These are phyloP conservation scores for Fusarium musae DNA, from an alignment of 2,329 filamentous ascomycete species.

Conservation along the genomic window DNA sequence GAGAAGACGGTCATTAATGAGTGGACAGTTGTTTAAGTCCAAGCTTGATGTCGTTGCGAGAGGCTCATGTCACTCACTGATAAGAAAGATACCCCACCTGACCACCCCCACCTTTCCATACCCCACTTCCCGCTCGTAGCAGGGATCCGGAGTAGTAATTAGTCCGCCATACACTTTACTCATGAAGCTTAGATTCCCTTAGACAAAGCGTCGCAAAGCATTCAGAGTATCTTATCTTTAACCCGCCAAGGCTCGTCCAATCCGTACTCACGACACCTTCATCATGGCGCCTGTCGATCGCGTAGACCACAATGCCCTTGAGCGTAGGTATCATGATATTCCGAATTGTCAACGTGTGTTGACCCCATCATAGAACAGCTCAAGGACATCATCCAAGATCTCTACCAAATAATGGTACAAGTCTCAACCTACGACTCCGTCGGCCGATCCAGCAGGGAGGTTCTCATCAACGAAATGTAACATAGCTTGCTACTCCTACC, in stretches of 20 bases:
- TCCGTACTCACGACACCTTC: background rate
- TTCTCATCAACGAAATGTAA: conserved; percentile 65
- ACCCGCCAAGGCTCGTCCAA: background rate
- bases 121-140: conserved; percentile 22
- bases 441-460: conserved; percentile 63
- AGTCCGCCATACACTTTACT: conserved; percentile 1
- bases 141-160: conserved; percentile 25
- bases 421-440: conserved; percentile 69
- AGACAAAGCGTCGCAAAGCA: background rate
- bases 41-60: background rate
- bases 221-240: conserved; percentile 6
- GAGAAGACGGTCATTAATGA: background rate
- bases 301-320: conserved; percentile 52
- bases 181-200: background rate
- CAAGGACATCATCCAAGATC: conserved; percentile 71
- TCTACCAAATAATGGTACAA: conserved; percentile 73
- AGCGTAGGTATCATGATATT: conserved; percentile 48
- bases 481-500: background rate
- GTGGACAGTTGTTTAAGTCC: background rate
- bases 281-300: conserved; percentile 57
- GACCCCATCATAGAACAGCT: conserved; percentile 59
- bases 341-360: background rate
- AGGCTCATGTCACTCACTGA: conserved; percentile 4
- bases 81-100: conserved; percentile 21
- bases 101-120: background rate